phyloP scores from a whole-genome alignment of 495 filamentous ascomycete species.

The Lasiosphaeria hispida region DNA sequence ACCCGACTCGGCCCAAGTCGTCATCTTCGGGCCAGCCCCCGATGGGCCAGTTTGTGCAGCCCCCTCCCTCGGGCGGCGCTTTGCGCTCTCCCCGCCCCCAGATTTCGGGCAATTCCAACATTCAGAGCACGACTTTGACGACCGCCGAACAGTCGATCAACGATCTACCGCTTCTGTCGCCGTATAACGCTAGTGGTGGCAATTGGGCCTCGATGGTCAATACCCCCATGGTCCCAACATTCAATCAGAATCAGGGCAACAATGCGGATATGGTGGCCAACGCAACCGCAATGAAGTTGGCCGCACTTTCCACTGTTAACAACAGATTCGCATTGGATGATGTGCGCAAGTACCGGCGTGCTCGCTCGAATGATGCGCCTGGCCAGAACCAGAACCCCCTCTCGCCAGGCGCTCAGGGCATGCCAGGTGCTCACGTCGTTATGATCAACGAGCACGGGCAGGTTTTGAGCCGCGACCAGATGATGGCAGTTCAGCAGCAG shows the following conservation, averaged over 20 bases:
- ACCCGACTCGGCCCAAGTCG: conserved; percentile 78
- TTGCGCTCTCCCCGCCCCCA: conserved; percentile 77
- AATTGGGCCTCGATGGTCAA: conserved; percentile 99
- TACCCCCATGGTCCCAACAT: conserved; percentile 90
- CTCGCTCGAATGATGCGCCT: conserved; percentile 84
- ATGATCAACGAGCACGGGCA: conserved; percentile 94
- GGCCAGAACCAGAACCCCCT: conserved; percentile 43
- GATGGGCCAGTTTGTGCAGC: conserved; percentile 96
- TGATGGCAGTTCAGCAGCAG: conserved; percentile 76
- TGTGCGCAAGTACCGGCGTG: conserved; percentile 87
- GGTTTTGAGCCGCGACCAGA: conserved; percentile 76
- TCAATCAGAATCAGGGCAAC: conserved; percentile 55
- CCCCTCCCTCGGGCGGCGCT: conserved; percentile 72
- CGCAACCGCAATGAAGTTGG: conserved; percentile 97
- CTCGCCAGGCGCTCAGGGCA: conserved; percentile 43
- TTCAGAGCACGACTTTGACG: conserved; percentile 80
- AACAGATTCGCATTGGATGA: conserved; percentile 97
- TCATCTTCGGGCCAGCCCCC: conserved; percentile 82
- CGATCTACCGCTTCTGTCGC: conserved; percentile 83
- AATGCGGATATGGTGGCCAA: conserved; percentile 97
- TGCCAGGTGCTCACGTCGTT: conserved; percentile 68
- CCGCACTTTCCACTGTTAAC: conserved; percentile 94
- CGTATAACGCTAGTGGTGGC: conserved; percentile 79
- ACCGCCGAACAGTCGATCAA: conserved; percentile 61
- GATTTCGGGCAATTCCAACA: conserved; percentile 60